A percentile compares a stretch with the other conserved stretches of the same genome.
Evolutionary conservation across 352 stramenopile genomes (phyloP).

Genomic region (Pythium aphanidermatum): DNA sequence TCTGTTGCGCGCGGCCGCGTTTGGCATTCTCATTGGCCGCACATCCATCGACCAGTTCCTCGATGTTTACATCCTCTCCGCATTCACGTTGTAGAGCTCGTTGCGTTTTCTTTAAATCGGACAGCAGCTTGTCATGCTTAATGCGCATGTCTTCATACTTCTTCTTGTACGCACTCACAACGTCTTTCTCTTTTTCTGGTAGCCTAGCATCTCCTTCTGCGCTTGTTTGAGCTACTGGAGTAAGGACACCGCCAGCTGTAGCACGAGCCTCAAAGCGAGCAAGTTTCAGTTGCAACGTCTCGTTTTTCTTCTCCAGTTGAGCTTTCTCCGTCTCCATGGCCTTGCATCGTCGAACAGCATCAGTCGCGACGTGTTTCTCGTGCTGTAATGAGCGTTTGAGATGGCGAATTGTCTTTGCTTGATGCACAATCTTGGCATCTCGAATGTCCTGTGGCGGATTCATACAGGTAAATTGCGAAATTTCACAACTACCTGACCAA

Average conservation of each 20-base stretch:
- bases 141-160: slow-evolving; percentile 56
- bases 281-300: slow-evolving; percentile 54
- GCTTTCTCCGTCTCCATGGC: slow-evolving; percentile 23
- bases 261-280: slow-evolving; percentile 43
- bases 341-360: slow-evolving; percentile 38
- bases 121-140: slow-evolving; percentile 44
- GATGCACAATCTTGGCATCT: slow-evolving; percentile 73
- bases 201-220: neutral
- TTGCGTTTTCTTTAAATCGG: slow-evolving; percentile 69
- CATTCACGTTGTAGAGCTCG: slow-evolving; percentile 61
- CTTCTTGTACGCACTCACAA: slow-evolving; percentile 25
- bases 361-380: slow-evolving; percentile 43
- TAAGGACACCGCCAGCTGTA: slow-evolving; percentile 4
- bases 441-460: slow-evolving; percentile 79
- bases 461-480: neutral
- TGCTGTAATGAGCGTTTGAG: slow-evolving; percentile 52
- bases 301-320: slow-evolving; percentile 48
- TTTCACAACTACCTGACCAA: neutral
- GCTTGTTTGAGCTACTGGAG: neutral
- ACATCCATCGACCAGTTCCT: slow-evolving; percentile 38
- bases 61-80: slow-evolving; percentile 41
- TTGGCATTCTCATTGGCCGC: slow-evolving; percentile 20
- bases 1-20: slow-evolving; percentile 71
- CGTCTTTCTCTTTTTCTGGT: slow-evolving; percentile 9
- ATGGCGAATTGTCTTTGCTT: slow-evolving; percentile 57